Evolutionary conservation across 2,329 filamentous ascomycete species (phyloP).

Genomic region (Pyrenophora tritici-repentis): DNA sequence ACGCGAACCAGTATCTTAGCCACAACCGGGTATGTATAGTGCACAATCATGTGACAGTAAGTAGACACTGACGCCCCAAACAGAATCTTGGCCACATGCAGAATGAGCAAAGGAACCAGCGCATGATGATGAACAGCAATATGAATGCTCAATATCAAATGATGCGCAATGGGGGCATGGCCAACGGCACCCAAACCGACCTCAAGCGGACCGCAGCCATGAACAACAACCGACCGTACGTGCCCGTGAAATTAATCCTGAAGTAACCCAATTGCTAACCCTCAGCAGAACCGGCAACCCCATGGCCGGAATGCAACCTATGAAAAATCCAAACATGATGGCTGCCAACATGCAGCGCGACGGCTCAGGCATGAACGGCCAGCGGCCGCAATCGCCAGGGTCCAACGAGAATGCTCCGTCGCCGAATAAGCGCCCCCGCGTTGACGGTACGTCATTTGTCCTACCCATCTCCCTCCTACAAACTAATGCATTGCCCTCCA

Average conservation of each 20-base stretch:
- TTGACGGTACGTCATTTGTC: slow-evolving; percentile 70
- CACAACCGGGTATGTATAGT: slow-evolving; percentile 74
- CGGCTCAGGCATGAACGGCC: slow-evolving; percentile 80
- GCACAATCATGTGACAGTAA: neutral
- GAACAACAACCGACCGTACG: slow-evolving; percentile 78
- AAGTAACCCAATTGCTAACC: slow-evolving; percentile 15
- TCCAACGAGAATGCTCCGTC: slow-evolving; percentile 88
- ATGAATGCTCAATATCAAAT: slow-evolving; percentile 56
- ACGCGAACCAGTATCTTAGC: slow-evolving; percentile 70
- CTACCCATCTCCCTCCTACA: slow-evolving; percentile 45
- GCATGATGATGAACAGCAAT: slow-evolving; percentile 72
- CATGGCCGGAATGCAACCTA: slow-evolving; percentile 71
- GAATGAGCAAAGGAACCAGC: slow-evolving; percentile 68
- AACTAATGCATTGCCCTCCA: slow-evolving; percentile 63
- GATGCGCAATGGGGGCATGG: slow-evolving; percentile 64
- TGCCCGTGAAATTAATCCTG: slow-evolving; percentile 12
- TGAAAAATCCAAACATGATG: slow-evolving; percentile 61
- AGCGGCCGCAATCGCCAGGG: slow-evolving; percentile 77
- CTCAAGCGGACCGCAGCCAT: slow-evolving; percentile 77
- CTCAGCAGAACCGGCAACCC: slow-evolving; percentile 33
- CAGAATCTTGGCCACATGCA: slow-evolving; percentile 72
- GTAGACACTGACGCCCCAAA: slow-evolving; percentile 23
- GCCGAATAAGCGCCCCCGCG: slow-evolving; percentile 84
- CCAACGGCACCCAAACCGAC: slow-evolving; percentile 62
- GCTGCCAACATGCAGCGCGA: slow-evolving; percentile 82